Percentiles rank a stretch among this genome's conserved stretches.
Conservation (phyloP, 164 flowering plant species). For the Taxillus chinensis region DNA sequence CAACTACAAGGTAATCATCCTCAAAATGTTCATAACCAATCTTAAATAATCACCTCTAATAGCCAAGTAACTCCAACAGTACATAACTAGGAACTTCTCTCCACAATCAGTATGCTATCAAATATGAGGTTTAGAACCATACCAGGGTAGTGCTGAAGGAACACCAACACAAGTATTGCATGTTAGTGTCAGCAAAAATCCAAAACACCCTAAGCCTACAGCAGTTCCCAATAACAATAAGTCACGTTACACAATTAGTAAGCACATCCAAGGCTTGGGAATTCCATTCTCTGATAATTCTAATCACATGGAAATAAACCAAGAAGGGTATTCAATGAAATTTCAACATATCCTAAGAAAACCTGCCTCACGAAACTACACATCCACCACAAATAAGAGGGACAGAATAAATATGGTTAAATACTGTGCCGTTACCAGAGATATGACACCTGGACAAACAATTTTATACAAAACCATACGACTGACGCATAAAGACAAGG, state of each 20-base stretch:
- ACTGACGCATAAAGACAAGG: too few species aligned
- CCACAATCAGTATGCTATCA: slow-evolving; percentile 15
- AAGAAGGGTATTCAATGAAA: background rate
- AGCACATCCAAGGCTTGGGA: slow-evolving; percentile 12
- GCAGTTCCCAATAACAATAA: slow-evolving; percentile 32
- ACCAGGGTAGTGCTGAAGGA: slow-evolving; percentile 37
- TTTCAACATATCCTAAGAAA: background rate
- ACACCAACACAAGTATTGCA: slow-evolving; percentile 38
- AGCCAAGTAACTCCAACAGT: slow-evolving; percentile 9
- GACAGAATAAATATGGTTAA: too few species aligned
- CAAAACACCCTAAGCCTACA: slow-evolving; percentile 42
- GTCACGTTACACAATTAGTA: slow-evolving; percentile 19
- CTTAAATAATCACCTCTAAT: background rate
- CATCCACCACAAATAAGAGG: slow-evolving; percentile 14
- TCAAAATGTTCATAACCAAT: background rate
- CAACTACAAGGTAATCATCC: background rate
- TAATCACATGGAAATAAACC: slow-evolving; percentile 11
- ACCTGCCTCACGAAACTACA: slow-evolving; percentile 20
- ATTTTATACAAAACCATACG: too few species aligned
- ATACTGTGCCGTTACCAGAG: too few species aligned
- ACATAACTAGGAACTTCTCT: slow-evolving; percentile 8
- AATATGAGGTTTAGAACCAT: slow-evolving; percentile 26
- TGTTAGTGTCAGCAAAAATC: slow-evolving; percentile 36
- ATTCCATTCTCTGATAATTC: slow-evolving; percentile 12
- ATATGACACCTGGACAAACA: too few species aligned